A percentile compares a stretch with the other conserved stretches of the same genome.
phyloP scores from a whole-genome alignment of 129 eudicot species.

The Centrapalus pauciflorus region DNA sequence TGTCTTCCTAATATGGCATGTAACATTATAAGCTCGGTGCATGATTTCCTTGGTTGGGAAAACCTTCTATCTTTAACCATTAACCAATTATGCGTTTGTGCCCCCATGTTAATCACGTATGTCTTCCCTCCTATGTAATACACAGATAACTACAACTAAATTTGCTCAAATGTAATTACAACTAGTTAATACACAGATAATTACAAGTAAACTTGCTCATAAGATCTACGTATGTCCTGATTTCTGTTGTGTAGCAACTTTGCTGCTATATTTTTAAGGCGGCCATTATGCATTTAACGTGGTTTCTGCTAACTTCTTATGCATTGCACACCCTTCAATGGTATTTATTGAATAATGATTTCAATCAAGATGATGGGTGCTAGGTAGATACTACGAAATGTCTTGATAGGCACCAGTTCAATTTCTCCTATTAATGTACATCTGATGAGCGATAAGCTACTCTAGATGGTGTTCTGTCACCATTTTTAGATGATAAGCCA shows the following conservation, averaged over 20 bases:
- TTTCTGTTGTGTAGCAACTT: not conserved
- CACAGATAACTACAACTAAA: too few species aligned
- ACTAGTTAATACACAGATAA: too few species aligned
- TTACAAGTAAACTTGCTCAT: too few species aligned
- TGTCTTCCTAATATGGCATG: not conserved
- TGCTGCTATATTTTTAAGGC: not conserved
- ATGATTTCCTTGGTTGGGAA: not conserved
- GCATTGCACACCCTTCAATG: not conserved
- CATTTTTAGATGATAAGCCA: not conserved
- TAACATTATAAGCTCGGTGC: not conserved
- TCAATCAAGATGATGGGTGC: not conserved
- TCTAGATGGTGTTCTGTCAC: not conserved
- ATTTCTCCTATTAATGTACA: not conserved
- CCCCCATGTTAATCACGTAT: not conserved
- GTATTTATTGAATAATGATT: not conserved
- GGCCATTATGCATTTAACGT: not conserved
- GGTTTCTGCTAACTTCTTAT: not conserved
- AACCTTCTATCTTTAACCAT: not conserved
- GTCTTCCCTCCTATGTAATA: not conserved
- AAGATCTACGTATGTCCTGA: not conserved
- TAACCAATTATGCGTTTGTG: slow-evolving; percentile 3
- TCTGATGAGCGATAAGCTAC: not conserved
- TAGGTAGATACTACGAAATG: not conserved
- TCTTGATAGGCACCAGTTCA: not conserved
- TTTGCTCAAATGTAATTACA: not conserved